Conservation (phyloP, 768 basidiomycete genomes). For the Porphyrellus cyaneotinctus region DNA sequence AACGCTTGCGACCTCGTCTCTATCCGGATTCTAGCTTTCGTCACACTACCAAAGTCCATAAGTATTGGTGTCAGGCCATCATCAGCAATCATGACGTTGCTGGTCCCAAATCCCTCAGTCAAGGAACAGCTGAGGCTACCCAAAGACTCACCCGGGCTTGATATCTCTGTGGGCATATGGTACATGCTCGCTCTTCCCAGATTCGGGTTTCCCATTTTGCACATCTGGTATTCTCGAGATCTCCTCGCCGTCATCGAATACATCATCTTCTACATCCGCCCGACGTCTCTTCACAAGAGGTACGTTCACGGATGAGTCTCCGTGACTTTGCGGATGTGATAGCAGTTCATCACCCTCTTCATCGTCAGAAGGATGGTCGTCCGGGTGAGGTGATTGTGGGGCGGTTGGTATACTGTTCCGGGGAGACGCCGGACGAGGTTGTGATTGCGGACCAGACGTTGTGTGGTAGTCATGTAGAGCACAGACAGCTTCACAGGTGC, state of each 20-base stretch:
- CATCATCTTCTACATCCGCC: constrained; percentile 51
- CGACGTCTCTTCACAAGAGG: constrained; percentile 59
- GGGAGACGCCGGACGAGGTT: constrained; percentile 22
- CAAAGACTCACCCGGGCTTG: constrained; percentile 78
- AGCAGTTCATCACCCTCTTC: constrained; percentile 67
- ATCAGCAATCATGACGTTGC: constrained; percentile 96
- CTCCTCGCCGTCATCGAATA: constrained; percentile 75
- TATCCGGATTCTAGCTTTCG: constrained; percentile 80
- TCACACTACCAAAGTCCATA: constrained; percentile 96
- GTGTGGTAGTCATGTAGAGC: constrained; percentile 91
- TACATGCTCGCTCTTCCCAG: constrained; percentile 51
- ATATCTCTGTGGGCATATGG: constrained; percentile 97
- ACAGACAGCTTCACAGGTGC: constrained; percentile 88
- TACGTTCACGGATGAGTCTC: constrained; percentile 39
- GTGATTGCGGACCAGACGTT: constrained; percentile 28
- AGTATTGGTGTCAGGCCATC: constrained; percentile 81
- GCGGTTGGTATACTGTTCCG: constrained; percentile 17
- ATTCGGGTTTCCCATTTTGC: constrained; percentile 33
- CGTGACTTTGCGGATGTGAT: constrained; percentile 72
- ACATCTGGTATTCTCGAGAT: constrained; percentile 40
- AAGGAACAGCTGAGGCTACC: neutral
- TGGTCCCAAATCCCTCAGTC: constrained; percentile 28
- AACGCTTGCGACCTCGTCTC: constrained; percentile 84
- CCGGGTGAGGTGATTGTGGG: constrained; percentile 15
- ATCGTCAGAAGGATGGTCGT: constrained; percentile 41